Conservation (phyloP, 164 flowering plant genomes). For the Pachysandra terminalis region DNA sequence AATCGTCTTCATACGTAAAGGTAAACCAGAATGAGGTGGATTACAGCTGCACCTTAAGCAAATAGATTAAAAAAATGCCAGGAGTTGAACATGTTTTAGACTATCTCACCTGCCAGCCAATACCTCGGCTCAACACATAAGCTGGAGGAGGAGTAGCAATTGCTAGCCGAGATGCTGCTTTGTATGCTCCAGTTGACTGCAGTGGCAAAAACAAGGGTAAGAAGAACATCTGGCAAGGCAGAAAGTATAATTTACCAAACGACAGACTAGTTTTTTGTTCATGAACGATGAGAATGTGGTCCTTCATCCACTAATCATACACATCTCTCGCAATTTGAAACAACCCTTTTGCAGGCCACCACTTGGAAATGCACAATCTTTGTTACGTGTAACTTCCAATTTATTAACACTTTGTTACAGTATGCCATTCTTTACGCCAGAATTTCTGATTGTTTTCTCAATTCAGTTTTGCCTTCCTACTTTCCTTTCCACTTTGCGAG, state of each 20-base stretch:
- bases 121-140: conserved; percentile 94
- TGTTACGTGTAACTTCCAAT: too few relatives aligned
- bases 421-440: too few relatives aligned
- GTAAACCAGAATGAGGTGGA: too few relatives aligned
- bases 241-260: background rate
- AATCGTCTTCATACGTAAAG: too few relatives aligned
- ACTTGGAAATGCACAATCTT: background rate
- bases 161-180: conserved; percentile 95
- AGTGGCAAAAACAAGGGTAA: conserved; percentile 10
- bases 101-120: conserved; percentile 90
- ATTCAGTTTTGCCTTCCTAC: too few relatives aligned
- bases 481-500: background rate
- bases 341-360: background rate
- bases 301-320: background rate
- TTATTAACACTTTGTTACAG: too few relatives aligned
- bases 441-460: too few relatives aligned
- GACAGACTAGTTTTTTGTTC: background rate
- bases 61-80: background rate
- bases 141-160: conserved; percentile 99
- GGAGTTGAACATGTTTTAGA: background rate
- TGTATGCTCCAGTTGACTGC: conserved; percentile 95
- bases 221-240: background rate
- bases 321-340: background rate
- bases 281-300: background rate
- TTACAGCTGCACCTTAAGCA: too few relatives aligned